These are phyloP conservation scores for Backusella circina DNA, from an alignment of 192 early-diverging fungal species.

Conservation along the genomic window DNA sequence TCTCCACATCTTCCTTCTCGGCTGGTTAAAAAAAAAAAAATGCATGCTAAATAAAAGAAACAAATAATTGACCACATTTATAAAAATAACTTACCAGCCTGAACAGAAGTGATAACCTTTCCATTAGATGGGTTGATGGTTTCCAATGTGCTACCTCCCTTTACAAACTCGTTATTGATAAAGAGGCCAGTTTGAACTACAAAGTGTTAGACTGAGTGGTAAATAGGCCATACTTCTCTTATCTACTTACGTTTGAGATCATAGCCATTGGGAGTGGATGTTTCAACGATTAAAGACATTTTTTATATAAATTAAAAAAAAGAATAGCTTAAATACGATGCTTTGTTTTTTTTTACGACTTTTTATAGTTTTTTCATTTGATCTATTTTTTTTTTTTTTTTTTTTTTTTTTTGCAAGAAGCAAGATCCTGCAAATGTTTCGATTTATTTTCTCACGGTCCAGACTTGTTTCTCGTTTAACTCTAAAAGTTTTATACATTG, in stretches of 20 bases:
- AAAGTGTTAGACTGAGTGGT: background rate
- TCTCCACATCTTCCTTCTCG: conserved; percentile 51
- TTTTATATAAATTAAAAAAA: background rate
- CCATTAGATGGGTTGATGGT: conserved; percentile 68
- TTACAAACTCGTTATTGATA: conserved; percentile 67
- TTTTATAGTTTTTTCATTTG: background rate
- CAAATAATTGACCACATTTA: no score
- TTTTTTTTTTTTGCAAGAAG: background rate
- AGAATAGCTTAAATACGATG: background rate
- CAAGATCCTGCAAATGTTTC: conserved; percentile 1
- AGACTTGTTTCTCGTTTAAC: background rate
- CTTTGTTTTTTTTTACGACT: background rate
- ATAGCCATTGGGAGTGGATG: background rate
- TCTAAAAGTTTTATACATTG: background rate
- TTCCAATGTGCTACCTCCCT: conserved; percentile 48
- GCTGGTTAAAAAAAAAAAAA: conserved; percentile 40
- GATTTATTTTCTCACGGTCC: background rate
- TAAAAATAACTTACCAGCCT: conserved; percentile 26
- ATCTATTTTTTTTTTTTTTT: background rate
- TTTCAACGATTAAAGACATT: background rate
- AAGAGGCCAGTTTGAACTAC: conserved; percentile 59
- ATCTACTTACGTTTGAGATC: background rate
- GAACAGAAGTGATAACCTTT: conserved; percentile 49
- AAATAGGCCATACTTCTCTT: background rate
- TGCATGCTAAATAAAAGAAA: background rate